These are phyloP conservation scores for Sporothrix mexicana DNA, from an alignment of 2,329 filamentous ascomycete genomes.

Conservation along the genomic window DNA sequence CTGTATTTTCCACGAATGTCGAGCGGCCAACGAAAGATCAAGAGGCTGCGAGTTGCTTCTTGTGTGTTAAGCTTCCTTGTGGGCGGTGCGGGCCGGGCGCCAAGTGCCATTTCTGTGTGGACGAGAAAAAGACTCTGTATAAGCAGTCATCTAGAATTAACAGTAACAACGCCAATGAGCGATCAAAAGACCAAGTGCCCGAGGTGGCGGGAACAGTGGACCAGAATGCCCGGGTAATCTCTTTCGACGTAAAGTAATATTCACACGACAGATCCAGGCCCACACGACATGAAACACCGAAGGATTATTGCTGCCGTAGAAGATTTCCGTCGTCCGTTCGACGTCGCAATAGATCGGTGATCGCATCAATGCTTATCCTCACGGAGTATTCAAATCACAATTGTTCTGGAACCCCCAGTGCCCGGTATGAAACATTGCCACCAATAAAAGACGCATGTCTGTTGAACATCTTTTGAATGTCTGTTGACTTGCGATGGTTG, in stretches of 20 bases:
- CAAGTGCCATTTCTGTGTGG: too few relatives aligned
- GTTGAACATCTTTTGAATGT: not conserved
- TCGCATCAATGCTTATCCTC: not conserved
- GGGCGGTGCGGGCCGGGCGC: too few relatives aligned
- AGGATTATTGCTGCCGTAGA: not conserved
- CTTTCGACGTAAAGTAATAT: too few relatives aligned
- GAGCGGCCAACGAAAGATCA: not conserved
- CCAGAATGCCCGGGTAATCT: too few relatives aligned
- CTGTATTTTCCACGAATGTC: not conserved
- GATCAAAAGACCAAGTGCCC: too few relatives aligned
- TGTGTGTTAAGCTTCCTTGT: too few relatives aligned
- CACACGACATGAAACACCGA: not conserved
- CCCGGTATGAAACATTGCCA: slow-evolving; percentile 10
- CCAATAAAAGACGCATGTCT: slow-evolving; percentile 1
- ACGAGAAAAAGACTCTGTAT: too few relatives aligned
- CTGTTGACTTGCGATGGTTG: not conserved
- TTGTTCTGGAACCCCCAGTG: not conserved
- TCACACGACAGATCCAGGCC: too few relatives aligned
- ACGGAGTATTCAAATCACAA: not conserved
- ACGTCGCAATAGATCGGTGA: not conserved
- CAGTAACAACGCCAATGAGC: too few relatives aligned
- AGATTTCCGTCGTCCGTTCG: too few relatives aligned
- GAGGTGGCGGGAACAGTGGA: too few relatives aligned
- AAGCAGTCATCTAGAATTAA: too few relatives aligned
- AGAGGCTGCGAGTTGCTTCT: not conserved